These are phyloP conservation scores for Mycena metata DNA, from an alignment of 768 basidiomycete species.

Conservation along the genomic window DNA sequence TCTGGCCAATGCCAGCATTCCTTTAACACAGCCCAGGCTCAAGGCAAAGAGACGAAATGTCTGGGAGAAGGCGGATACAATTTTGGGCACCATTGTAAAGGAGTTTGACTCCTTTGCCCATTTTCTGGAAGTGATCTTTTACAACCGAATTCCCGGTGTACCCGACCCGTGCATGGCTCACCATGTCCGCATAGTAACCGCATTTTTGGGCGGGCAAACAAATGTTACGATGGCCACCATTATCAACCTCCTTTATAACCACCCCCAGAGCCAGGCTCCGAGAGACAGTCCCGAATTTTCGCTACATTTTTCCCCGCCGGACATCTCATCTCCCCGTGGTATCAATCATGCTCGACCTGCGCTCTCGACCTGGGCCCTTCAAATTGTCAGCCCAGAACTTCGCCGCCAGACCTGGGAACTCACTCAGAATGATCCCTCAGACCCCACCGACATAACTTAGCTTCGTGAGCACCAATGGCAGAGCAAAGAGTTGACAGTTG, in stretches of 20 bases:
- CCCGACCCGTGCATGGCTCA: constrained; percentile 4
- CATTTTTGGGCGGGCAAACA: constrained; percentile 27
- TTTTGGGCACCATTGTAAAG: constrained; percentile 1
- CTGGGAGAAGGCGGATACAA: constrained; percentile 4
- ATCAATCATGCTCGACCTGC: no score
- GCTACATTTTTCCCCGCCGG: no score
- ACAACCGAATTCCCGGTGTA: not conserved
- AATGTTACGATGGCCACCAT: constrained; percentile 35
- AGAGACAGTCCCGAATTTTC: no score
- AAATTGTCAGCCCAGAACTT: no score
- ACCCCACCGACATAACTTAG: no score
- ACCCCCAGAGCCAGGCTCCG: constrained; percentile 30
- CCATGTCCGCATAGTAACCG: not conserved
- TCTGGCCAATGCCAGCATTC: not conserved
- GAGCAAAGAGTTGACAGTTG: no score
- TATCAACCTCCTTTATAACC: constrained; percentile 37
- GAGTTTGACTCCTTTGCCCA: constrained; percentile 6
- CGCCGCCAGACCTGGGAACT: no score
- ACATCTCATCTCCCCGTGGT: no score
- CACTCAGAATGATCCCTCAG: no score
- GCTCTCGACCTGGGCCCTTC: no score
- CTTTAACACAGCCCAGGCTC: no score
- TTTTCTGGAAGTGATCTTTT: constrained; percentile 17
- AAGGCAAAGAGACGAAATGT: not conserved
- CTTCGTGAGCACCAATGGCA: no score